Conservation (phyloP, 2,329 filamentous ascomycete genomes). For the Orbilia quercus region DNA sequence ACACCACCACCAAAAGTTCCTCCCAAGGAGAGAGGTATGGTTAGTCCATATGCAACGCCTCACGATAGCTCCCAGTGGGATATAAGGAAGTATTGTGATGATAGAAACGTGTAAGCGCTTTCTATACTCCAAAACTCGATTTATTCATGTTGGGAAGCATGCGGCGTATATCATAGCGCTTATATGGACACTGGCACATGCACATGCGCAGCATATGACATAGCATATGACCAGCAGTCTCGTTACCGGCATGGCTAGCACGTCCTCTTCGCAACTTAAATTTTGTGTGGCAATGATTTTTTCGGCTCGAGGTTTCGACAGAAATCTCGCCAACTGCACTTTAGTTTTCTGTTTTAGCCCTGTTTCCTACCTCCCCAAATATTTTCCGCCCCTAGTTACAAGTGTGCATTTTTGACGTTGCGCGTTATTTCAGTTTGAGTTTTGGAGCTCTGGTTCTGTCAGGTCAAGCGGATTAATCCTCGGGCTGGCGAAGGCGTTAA, state of each 20-base stretch:
- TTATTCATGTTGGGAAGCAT: not conserved
- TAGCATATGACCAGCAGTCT: no score
- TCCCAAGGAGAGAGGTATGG: slow-evolving; percentile 19
- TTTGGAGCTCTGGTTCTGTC: not conserved
- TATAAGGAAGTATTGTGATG: slow-evolving; percentile 25
- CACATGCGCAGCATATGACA: no score
- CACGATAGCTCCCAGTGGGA: slow-evolving; percentile 23
- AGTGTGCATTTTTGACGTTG: slow-evolving; percentile 30
- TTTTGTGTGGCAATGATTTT: slow-evolving; percentile 26
- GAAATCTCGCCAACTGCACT: slow-evolving; percentile 40
- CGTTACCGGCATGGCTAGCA: no score
- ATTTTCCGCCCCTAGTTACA: slow-evolving; percentile 13
- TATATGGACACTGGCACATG: no score
- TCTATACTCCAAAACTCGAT: not conserved
- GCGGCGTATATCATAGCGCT: no score
- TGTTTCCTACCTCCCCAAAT: not conserved
- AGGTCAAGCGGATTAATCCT: slow-evolving; percentile 9
- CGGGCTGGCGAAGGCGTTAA: slow-evolving; percentile 6
- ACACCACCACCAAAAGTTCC: slow-evolving; percentile 30
- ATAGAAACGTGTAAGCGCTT: slow-evolving; percentile 31
- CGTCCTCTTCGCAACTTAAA: not conserved
- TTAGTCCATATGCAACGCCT: slow-evolving; percentile 13
- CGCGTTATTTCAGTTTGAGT: not conserved
- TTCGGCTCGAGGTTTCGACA: slow-evolving; percentile 38
- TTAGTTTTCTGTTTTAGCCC: slow-evolving; percentile 27